Conservation (phyloP, 495 filamentous ascomycete genomes). For the Penicillium riverlandense region DNA sequence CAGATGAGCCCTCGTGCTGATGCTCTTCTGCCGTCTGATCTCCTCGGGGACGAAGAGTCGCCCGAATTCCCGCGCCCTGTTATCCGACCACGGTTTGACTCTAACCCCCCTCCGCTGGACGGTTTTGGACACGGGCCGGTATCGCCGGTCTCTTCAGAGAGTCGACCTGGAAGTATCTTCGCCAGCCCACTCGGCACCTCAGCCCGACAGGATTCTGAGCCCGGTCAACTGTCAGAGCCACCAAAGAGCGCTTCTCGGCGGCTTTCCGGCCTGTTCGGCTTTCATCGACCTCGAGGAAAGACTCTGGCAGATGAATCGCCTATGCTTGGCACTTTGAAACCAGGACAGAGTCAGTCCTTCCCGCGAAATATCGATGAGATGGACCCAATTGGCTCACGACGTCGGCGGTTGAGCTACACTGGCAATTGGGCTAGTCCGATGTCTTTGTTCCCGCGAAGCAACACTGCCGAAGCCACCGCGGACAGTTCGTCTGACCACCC, state of each 20-base stretch:
- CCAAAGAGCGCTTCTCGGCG: constrained; percentile 45
- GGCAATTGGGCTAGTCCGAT: constrained; percentile 56
- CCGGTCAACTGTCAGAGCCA: constrained; percentile 28
- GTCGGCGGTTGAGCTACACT: constrained; percentile 55
- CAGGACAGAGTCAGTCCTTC: constrained; percentile 76
- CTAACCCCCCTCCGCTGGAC: constrained; percentile 22
- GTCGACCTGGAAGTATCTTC: constrained; percentile 55
- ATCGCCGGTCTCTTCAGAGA: constrained; percentile 63
- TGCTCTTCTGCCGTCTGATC: constrained; percentile 68
- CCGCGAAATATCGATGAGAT: constrained; percentile 62
- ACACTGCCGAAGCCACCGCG: constrained; percentile 29
- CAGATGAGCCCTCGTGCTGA: constrained; percentile 80
- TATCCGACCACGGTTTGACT: constrained; percentile 30
- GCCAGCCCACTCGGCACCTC: constrained; percentile 61
- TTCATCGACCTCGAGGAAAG: constrained; percentile 67
- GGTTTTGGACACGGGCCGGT: constrained; percentile 48
- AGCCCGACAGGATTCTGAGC: constrained; percentile 42
- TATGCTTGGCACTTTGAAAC: constrained; percentile 64
- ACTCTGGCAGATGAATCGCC: constrained; percentile 60
- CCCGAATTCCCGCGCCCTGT: constrained; percentile 42
- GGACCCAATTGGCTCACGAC: constrained; percentile 59
- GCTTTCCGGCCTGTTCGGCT: constrained; percentile 56
- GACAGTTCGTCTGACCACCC: constrained; percentile 40
- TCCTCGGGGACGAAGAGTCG: constrained; percentile 70
- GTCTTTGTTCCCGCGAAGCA: constrained; percentile 45